Conservation (phyloP, 352 stramenopile species). For the Globisporangium cederbergense region DNA sequence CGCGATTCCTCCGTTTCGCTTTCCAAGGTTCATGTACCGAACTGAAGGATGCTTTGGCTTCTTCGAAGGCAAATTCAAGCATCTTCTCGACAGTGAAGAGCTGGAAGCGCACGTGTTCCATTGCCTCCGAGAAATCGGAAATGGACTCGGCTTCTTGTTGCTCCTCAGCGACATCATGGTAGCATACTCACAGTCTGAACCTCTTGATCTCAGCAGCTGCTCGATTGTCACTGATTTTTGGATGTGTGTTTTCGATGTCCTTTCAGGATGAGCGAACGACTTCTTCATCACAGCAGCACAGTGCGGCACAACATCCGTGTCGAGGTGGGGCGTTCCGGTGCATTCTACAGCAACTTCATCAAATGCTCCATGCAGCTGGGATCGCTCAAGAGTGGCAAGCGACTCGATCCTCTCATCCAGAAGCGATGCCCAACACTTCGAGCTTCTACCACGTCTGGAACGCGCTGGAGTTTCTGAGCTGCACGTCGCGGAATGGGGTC, state of each 20-base stretch:
- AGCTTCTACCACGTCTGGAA: conserved; percentile 66
- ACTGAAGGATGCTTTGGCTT: conserved; percentile 64
- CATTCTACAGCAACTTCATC: conserved; percentile 24
- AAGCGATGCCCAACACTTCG: conserved; percentile 38
- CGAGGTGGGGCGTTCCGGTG: conserved; percentile 9
- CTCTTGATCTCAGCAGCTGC: background rate
- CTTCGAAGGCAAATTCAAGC: conserved; percentile 81
- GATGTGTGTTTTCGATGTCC: background rate
- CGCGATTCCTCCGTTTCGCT: conserved; percentile 69
- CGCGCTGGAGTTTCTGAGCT: conserved; percentile 62
- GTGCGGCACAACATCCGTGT: background rate
- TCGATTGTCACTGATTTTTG: background rate
- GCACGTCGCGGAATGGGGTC: conserved; percentile 21
- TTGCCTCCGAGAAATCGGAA: conserved; percentile 74
- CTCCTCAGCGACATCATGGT: conserved; percentile 37
- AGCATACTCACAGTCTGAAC: background rate
- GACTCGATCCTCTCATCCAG: conserved; percentile 27
- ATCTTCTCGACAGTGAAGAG: conserved; percentile 74
- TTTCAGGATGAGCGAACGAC: conserved; percentile 2
- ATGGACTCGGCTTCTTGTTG: conserved; percentile 63
- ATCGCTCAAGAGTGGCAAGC: conserved; percentile 43
- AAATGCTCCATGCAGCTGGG: conserved; percentile 28
- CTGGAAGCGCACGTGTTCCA: conserved; percentile 84
- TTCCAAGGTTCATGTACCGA: conserved; percentile 54
- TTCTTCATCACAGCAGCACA: background rate